phyloP scores from a whole-genome alignment of 106 monocot genomes.

The Dendrobium chrysotoxum region DNA sequence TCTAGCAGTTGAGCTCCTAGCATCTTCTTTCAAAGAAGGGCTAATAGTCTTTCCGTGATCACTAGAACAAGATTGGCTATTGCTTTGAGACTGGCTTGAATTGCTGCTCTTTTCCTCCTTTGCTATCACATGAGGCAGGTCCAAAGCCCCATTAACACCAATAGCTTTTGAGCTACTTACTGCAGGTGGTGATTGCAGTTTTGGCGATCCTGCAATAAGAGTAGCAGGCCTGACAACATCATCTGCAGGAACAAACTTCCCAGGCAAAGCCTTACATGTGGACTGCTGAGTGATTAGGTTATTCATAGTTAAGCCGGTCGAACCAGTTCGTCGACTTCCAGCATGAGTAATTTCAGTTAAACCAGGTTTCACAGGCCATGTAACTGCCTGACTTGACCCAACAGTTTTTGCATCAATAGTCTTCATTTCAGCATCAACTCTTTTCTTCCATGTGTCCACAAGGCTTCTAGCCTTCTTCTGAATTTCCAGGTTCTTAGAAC shows the following conservation, averaged over 20 bases:
- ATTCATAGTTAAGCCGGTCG: slow-evolving; percentile 29
- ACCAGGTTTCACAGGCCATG: slow-evolving; percentile 48
- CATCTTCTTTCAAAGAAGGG: slow-evolving; percentile 60
- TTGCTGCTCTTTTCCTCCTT: slow-evolving; percentile 89
- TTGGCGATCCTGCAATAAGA: slow-evolving; percentile 21
- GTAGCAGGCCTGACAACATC: slow-evolving; percentile 20
- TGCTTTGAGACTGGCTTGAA: slow-evolving; percentile 55
- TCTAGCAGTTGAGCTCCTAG: slow-evolving; percentile 43
- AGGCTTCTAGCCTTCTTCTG: slow-evolving; percentile 81
- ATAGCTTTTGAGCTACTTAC: slow-evolving; percentile 24
- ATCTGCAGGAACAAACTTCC: slow-evolving; percentile 37
- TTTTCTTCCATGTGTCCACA: slow-evolving; percentile 88
- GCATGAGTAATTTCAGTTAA: slow-evolving; percentile 33
- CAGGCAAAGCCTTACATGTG: slow-evolving; percentile 26
- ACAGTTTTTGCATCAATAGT: slow-evolving; percentile 47
- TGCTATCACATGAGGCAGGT: slow-evolving; percentile 29
- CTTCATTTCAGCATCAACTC: slow-evolving; percentile 92
- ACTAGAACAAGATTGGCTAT: slow-evolving; percentile 42
- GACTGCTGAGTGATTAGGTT: slow-evolving; percentile 32
- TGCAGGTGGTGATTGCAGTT: slow-evolving; percentile 14
- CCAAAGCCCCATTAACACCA: slow-evolving; percentile 11
- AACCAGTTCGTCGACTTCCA: slow-evolving; percentile 33
- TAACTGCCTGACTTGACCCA: slow-evolving; percentile 35
- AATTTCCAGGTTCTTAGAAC: slow-evolving; percentile 73
- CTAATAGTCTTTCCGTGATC: slow-evolving; percentile 37